Evolutionary conservation across 202 grass and related monocot species (phyloP).

Genomic region (Bolboschoenoplectus hybrid): DNA sequence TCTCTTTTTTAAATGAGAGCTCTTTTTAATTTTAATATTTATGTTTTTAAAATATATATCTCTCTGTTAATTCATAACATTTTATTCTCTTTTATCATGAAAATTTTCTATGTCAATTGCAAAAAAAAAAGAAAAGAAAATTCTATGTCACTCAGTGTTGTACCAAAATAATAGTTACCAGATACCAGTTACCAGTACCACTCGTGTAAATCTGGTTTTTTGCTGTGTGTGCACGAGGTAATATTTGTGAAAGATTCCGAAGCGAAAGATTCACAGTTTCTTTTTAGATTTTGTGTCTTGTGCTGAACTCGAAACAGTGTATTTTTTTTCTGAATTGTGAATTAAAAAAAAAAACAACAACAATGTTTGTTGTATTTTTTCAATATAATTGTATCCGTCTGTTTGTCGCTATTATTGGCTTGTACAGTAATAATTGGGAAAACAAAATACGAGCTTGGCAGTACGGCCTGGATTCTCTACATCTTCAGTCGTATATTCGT

Average conservation of each 20-base stretch:
- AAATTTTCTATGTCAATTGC: neutral
- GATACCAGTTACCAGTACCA: neutral
- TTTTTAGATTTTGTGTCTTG: neutral
- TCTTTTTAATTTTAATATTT: too few species aligned
- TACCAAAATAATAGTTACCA: neutral
- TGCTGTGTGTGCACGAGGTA: neutral
- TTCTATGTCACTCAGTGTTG: too few species aligned
- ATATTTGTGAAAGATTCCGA: slow-evolving; percentile 16
- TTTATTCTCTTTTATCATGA: too few species aligned
- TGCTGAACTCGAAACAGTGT: neutral
- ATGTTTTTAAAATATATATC: too few species aligned
- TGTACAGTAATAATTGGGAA: slow-evolving; percentile 7
- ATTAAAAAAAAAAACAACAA: neutral
- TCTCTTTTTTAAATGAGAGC: neutral
- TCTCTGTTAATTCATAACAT: too few species aligned
- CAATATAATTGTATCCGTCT: neutral
- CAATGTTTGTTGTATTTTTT: neutral
- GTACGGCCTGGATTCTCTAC: neutral
- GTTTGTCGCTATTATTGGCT: neutral
- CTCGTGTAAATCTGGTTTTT: neutral
- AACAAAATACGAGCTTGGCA: slow-evolving; percentile 24
- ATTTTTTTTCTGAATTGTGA: neutral
- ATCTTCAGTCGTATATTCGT: neutral
- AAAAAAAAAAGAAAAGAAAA: too few species aligned
- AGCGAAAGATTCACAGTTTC: neutral